These are phyloP conservation scores for Stephanodiscus triporus DNA, from an alignment of 108 stramenopile species.

Conservation along the genomic window DNA sequence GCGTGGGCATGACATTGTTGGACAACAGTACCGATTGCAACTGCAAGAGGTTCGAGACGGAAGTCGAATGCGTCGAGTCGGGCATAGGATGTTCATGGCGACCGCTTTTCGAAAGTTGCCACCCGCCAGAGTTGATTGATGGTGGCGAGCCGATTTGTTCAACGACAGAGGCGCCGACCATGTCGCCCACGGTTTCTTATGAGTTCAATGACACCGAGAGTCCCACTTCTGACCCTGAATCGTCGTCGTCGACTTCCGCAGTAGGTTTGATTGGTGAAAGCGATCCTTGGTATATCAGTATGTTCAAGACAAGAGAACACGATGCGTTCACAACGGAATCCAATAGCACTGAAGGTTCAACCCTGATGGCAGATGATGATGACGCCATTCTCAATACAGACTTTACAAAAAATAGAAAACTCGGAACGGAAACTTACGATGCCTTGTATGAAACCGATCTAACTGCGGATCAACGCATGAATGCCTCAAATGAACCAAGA, in stretches of 20 bases:
- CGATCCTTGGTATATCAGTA: constrained; percentile 48
- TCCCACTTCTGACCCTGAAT: constrained; percentile 37
- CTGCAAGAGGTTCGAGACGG: constrained; percentile 53
- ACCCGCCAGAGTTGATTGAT: constrained; percentile 63
- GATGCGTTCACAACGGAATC: constrained; percentile 20
- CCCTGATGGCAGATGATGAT: constrained; percentile 30
- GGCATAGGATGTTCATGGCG: constrained; percentile 53
- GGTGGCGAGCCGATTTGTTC: constrained; percentile 60
- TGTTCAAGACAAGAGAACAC: constrained; percentile 58
- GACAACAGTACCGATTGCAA: constrained; percentile 63
- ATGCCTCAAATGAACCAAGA: constrained; percentile 6
- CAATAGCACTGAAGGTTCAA: constrained; percentile 27
- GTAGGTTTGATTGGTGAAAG: background rate
- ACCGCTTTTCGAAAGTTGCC: constrained; percentile 52
- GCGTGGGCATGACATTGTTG: constrained; percentile 36
- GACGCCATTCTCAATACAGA: constrained; percentile 30
- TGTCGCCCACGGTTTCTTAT: constrained; percentile 50
- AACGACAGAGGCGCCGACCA: constrained; percentile 55
- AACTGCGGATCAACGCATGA: constrained; percentile 19
- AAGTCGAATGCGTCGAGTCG: constrained; percentile 53
- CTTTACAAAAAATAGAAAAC: constrained; percentile 16
- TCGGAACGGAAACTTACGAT: constrained; percentile 21
- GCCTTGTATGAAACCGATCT: constrained; percentile 37
- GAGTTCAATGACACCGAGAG: constrained; percentile 47
- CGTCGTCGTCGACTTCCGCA: background rate